Evolutionary conservation across 2,329 filamentous ascomycete species (phyloP), one percentile per base, ranked within the genome.

Genomic region (Fusarium stilboides): DNA sequence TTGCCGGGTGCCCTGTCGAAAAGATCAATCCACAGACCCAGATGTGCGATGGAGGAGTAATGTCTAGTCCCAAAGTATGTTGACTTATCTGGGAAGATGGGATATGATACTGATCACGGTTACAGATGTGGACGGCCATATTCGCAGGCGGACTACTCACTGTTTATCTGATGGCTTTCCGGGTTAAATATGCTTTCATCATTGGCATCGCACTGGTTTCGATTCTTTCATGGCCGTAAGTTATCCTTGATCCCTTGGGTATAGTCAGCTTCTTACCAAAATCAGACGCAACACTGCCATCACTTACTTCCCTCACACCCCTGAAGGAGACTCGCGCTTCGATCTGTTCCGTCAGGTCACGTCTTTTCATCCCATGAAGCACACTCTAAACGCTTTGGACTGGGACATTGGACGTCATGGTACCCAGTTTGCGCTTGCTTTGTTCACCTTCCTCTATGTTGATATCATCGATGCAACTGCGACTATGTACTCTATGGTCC

Each of bases 291-390:
- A 39, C 3, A 94, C 92, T 0, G 76, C 85, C 0, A 88, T 95
- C 47, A 94, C 92, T 2, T 92, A 91, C 78, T 95, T 95, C 80
- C 92, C 92, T 0, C 82, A 93, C 71, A 91, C 87, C 0, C 74
- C 82, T 1, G 79, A 88, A 4, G 92, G 92, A 42, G 83, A 94
- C 75, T 84, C 85, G 65, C 83, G 82, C 19, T 95, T 94, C 77
- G 84, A 94, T 62, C 94, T 94, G 80, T 95, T 95, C 86, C 92
- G 91, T 76, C 86, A 93, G 74, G 90, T 95, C 1, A 92, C 93
- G 17, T 88, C 89, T 6, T 94, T 95, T 82, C 91, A 93, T 74
- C 86, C 88, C 1, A 94, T 95, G 74, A 77, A 84, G 62, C 85
- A 86, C 49, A 88, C 87, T 3, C 82, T 94, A 3, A 85, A 83